phyloP scores from a whole-genome alignment of 108 stramenopile genomes.

The Conticribra weissflogii region DNA sequence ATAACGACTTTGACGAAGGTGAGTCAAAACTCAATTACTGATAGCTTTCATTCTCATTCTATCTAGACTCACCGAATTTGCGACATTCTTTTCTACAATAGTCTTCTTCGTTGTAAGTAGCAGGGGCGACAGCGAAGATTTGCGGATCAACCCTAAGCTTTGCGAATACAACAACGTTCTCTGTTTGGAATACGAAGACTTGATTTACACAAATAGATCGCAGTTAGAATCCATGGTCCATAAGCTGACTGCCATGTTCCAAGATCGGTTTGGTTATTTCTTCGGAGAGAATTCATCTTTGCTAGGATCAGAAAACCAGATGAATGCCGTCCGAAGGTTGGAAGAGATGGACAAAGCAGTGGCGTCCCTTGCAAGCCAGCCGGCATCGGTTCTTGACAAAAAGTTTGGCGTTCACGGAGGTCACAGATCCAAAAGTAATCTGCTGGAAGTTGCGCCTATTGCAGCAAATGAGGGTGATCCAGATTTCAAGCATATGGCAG shows the following conservation, averaged over 20 bases:
- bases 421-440: background rate
- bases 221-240: slow-evolving; percentile 26
- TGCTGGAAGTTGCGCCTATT: background rate
- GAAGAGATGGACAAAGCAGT: slow-evolving; percentile 33
- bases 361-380: slow-evolving; percentile 13
- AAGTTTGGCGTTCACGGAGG: slow-evolving; percentile 46
- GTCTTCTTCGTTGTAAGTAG: slow-evolving; percentile 32
- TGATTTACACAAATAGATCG: slow-evolving; percentile 6
- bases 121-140: slow-evolving; percentile 12
- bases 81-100: slow-evolving; percentile 25
- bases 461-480: background rate
- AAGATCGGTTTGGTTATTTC: slow-evolving; percentile 33
- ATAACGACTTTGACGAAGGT: background rate
- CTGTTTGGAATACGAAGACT: slow-evolving; percentile 37
- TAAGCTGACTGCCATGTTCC: slow-evolving; percentile 10
- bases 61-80: background rate
- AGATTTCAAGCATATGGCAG: background rate
- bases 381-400: slow-evolving; percentile 18
- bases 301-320: slow-evolving; percentile 9
- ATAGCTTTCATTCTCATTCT: background rate
- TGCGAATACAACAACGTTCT: slow-evolving; percentile 39
- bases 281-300: slow-evolving; percentile 24
- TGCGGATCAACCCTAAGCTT: slow-evolving; percentile 15
- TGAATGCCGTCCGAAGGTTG: slow-evolving; percentile 22
- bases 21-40: background rate